Conservation (phyloP, 148 eudicot species). For the Rhododendron henanense region DNA sequence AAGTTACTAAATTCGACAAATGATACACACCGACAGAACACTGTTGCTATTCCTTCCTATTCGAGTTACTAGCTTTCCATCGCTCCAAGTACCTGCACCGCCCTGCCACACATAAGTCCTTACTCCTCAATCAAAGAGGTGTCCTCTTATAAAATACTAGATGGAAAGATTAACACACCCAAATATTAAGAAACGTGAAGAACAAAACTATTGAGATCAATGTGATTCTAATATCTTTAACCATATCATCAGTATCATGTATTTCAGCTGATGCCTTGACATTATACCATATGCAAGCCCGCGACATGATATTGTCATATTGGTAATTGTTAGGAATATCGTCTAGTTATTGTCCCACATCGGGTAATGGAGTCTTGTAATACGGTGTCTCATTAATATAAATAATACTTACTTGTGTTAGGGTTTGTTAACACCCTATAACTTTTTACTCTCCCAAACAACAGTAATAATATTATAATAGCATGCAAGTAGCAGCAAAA, state of each 20-base stretch:
- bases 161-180: background rate
- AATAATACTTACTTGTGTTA: background rate
- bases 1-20: constrained; percentile 12
- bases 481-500: background rate
- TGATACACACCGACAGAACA: constrained; percentile 70
- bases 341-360: background rate
- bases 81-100: constrained; percentile 99
- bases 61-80: constrained; percentile 96
- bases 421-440: background rate
- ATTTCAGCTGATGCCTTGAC: background rate
- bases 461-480: too few species aligned
- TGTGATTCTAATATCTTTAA: background rate
- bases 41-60: constrained; percentile 88
- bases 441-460: background rate
- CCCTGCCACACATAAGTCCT: constrained; percentile 99
- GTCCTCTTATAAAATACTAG: background rate
- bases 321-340: background rate
- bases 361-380: background rate
- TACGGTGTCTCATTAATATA: background rate
- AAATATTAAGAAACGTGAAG: background rate
- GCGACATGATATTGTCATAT: background rate
- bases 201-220: background rate
- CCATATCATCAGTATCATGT: background rate
- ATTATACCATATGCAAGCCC: background rate
- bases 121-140: constrained; percentile 22